These are phyloP conservation scores for Neurospora discreta DNA, from an alignment of 495 filamentous ascomycete species.

Conservation along the genomic window DNA sequence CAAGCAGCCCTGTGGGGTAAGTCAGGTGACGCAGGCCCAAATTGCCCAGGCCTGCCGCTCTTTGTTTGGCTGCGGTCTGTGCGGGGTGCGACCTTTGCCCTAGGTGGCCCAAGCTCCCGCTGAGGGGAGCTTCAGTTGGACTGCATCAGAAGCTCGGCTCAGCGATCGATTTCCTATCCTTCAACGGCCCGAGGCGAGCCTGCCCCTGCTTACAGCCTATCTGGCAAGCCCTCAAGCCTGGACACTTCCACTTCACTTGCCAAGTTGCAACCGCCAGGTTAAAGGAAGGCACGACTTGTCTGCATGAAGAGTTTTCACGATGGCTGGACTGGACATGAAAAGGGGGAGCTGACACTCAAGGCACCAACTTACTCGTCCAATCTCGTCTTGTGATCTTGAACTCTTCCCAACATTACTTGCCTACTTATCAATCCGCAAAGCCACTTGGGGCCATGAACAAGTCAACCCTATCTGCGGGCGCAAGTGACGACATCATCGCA, in stretches of 20 bases:
- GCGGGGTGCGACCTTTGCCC: neutral
- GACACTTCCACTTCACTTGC: neutral
- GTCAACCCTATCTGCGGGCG: neutral
- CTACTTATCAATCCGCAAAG: neutral
- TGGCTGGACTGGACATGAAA: neutral
- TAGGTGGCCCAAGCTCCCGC: constrained; percentile 10
- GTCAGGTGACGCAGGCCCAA: constrained; percentile 15
- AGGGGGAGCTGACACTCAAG: neutral
- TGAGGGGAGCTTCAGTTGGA: neutral
- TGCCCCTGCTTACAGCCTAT: neutral
- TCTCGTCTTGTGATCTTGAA: neutral
- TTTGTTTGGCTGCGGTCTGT: neutral
- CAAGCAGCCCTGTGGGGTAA: constrained; percentile 25
- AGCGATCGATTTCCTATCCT: neutral
- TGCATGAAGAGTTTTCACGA: neutral
- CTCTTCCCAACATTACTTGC: neutral
- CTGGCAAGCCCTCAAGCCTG: neutral
- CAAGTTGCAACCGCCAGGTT: neutral
- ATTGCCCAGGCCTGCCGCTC: neutral
- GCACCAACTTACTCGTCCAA: neutral
- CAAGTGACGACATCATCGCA: neutral
- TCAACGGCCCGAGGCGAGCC: neutral
- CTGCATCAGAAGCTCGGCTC: constrained; percentile 1
- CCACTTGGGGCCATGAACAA: neutral
- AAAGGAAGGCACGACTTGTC: neutral